These are phyloP conservation scores for Carex pumila DNA, from an alignment of 176 grass and related monocot genomes.

Conservation along the genomic window DNA sequence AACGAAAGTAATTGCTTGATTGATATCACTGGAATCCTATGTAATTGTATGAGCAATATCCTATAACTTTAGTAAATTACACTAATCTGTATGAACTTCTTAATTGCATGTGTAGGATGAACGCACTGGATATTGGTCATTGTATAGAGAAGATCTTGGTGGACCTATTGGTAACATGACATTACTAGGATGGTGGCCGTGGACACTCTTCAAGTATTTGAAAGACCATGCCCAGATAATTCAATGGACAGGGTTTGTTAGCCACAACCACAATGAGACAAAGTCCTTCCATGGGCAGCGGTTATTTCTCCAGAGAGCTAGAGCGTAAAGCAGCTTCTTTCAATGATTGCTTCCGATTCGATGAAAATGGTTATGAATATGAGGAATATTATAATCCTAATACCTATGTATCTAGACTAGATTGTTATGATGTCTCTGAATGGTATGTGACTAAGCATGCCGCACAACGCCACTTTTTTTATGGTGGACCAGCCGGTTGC, in stretches of 20 bases:
- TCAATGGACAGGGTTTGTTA: background rate
- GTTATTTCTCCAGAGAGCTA: background rate
- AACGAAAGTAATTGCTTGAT: background rate
- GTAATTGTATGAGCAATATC: background rate
- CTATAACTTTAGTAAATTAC: background rate
- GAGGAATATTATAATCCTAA: background rate
- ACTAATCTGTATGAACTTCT: background rate
- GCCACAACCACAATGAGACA: background rate
- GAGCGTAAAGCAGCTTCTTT: background rate
- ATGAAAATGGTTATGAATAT: background rate
- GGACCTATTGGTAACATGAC: background rate
- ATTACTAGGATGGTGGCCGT: conserved; percentile 14
- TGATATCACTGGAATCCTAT: background rate
- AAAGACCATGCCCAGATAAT: background rate
- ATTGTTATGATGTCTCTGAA: background rate
- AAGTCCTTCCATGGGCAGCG: background rate
- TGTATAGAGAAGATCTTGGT: conserved; percentile 15
- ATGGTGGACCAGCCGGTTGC: background rate
- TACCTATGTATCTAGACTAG: background rate
- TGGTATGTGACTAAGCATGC: background rate
- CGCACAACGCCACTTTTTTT: conserved; percentile 1
- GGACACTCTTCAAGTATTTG: background rate
- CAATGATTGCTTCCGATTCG: background rate
- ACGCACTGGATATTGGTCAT: conserved; percentile 22
- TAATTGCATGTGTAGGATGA: conserved; percentile 10